phyloP scores from a whole-genome alignment of 768 basidiomycete genomes.

The Megacollybia marginata region DNA sequence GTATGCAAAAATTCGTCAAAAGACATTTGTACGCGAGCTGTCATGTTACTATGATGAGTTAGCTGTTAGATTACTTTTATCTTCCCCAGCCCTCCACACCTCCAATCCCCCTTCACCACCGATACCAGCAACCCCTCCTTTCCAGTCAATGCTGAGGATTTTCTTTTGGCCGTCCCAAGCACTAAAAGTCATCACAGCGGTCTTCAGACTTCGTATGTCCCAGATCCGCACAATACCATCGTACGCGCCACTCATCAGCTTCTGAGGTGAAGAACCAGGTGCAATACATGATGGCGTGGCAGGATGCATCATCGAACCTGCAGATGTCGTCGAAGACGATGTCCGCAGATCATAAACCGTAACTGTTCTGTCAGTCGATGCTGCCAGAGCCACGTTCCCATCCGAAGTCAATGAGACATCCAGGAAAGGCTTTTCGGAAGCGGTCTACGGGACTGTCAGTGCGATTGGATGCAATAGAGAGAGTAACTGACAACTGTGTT shows the following conservation, averaged over 20 bases:
- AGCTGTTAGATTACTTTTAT: constrained; percentile 2
- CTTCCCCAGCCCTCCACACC: constrained; percentile 51
- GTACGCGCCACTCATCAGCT: constrained; percentile 67
- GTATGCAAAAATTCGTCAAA: neutral
- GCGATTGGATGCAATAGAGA: neutral
- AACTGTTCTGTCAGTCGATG: constrained; percentile 71
- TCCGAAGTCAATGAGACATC: constrained; percentile 44
- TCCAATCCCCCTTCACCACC: constrained; percentile 63
- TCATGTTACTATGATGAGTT: neutral
- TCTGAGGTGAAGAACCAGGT: constrained; percentile 28
- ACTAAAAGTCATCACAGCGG: constrained; percentile 57
- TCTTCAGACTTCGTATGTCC: constrained; percentile 67
- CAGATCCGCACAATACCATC: constrained; percentile 74
- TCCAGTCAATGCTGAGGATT: constrained; percentile 55
- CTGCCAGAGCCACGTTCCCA: constrained; percentile 42
- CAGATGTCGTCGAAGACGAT: constrained; percentile 24
- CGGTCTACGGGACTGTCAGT: constrained; percentile 33
- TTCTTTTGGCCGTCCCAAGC: constrained; percentile 52
- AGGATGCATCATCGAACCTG: constrained; percentile 47
- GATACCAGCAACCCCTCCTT: constrained; percentile 43
- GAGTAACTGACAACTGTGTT: constrained; percentile 54
- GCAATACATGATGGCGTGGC: constrained; percentile 63
- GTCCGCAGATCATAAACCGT: constrained; percentile 63
- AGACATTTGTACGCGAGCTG: too few species aligned
- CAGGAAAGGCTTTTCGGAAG: constrained; percentile 70